A percentile compares a stretch with the other conserved stretches of the same genome.
phyloP scores from a whole-genome alignment of 805 yeast species.

The Candida cerambycidarum region DNA sequence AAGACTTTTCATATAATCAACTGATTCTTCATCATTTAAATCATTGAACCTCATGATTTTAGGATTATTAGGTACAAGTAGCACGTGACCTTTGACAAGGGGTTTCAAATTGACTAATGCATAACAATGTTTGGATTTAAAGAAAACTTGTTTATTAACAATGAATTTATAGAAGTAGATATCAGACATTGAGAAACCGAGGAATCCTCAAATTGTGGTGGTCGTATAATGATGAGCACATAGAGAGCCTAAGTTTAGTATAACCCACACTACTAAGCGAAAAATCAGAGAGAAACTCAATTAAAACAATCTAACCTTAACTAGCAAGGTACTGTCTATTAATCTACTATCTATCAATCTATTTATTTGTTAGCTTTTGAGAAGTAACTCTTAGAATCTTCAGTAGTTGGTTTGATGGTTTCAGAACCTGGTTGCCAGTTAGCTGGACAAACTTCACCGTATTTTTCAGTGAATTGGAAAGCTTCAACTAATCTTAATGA shows the following conservation, averaged over 20 bases:
- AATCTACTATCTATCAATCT: conserved; percentile 2
- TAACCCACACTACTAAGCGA: too few relatives aligned
- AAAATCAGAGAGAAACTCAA: too few relatives aligned
- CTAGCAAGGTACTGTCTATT: neutral
- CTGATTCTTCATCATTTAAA: conserved; percentile 65
- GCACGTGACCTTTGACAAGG: conserved; percentile 88
- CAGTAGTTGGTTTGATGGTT: conserved; percentile 78
- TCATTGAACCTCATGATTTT: conserved; percentile 64
- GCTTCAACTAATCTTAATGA: conserved; percentile 97
- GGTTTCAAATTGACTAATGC: conserved; percentile 93
- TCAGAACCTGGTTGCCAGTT: conserved; percentile 93
- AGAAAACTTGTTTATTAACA: conserved; percentile 59
- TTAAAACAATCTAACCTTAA: neutral
- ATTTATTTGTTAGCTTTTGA: conserved; percentile 68
- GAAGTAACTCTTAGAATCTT: conserved; percentile 88
- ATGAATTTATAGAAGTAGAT: conserved; percentile 52
- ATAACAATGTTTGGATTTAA: conserved; percentile 62
- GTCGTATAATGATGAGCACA: too few relatives aligned
- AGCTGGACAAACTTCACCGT: conserved; percentile 99
- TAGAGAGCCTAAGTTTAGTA: too few relatives aligned
- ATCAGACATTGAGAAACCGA: conserved; percentile 14
- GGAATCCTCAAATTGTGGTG: neutral
- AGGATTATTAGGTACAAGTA: conserved; percentile 78
- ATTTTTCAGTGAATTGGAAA: conserved; percentile 98
- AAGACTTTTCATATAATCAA: conserved; percentile 75